Evolutionary conservation across 495 filamentous ascomycete species (phyloP).

Genomic region (Baudoinia panamericana): DNA sequence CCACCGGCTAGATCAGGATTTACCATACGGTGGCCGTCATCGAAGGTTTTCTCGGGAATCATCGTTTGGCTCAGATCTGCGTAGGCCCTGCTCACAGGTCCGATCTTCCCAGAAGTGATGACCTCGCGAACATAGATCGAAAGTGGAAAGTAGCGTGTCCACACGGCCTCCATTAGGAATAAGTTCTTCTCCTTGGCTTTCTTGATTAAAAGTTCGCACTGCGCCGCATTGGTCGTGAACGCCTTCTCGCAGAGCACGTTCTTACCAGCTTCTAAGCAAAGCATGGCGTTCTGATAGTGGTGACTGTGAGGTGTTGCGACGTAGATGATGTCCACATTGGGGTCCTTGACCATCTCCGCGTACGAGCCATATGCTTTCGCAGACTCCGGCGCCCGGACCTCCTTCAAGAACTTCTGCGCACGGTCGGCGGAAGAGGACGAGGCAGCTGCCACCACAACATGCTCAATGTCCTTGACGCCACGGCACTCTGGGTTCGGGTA

Average conservation of each 20-base stretch:
- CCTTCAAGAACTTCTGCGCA: slow-evolving; percentile 58
- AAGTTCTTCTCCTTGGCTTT: slow-evolving; percentile 62
- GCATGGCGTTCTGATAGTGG: slow-evolving; percentile 83
- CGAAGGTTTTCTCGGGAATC: slow-evolving; percentile 41
- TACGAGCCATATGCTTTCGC: slow-evolving; percentile 74
- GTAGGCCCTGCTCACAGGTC: slow-evolving; percentile 60
- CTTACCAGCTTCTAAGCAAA: slow-evolving; percentile 71
- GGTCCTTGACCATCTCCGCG: slow-evolving; percentile 60
- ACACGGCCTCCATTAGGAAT: slow-evolving; percentile 91
- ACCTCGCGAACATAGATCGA: slow-evolving; percentile 61
- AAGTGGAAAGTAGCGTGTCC: slow-evolving; percentile 85
- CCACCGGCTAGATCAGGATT: slow-evolving; percentile 80
- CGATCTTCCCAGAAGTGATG: slow-evolving; percentile 56
- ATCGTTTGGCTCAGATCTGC: slow-evolving; percentile 52
- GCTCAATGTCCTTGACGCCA: slow-evolving; percentile 57
- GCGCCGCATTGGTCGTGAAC: slow-evolving; percentile 76
- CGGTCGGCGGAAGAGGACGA: slow-evolving; percentile 59
- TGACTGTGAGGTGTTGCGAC: slow-evolving; percentile 91
- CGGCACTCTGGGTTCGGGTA: slow-evolving; percentile 62
- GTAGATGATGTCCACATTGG: slow-evolving; percentile 76
- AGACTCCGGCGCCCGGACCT: slow-evolving; percentile 46
- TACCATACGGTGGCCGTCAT: slow-evolving; percentile 61
- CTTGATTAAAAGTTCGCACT: slow-evolving; percentile 60
- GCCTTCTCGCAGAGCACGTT: slow-evolving; percentile 88
- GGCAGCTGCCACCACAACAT: slow-evolving; percentile 68